Evolutionary conservation across 2,329 filamentous ascomycete genomes (phyloP).

Genomic region (Dactylonectria macrodidyma): DNA sequence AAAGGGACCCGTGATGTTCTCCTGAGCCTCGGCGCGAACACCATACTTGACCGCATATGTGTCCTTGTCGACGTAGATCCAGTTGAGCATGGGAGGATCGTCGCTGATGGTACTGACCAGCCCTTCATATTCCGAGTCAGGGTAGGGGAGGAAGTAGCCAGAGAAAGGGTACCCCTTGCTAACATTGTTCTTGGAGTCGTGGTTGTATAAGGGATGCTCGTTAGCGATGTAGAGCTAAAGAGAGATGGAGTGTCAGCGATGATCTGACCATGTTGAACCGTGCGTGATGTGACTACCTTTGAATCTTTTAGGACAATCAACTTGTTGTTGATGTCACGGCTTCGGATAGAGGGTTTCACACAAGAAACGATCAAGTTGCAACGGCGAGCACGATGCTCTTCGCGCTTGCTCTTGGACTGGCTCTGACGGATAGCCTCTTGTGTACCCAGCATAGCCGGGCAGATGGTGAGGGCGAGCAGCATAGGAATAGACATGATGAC

Average conservation of each 20-base stretch:
- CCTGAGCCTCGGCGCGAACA: slow-evolving; percentile 58
- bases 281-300: slow-evolving; percentile 46
- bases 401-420: slow-evolving; percentile 60
- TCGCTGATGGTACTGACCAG: slow-evolving; percentile 65
- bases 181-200: slow-evolving; percentile 56
- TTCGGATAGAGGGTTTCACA: slow-evolving; percentile 61
- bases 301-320: slow-evolving; percentile 62
- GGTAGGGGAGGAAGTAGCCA: slow-evolving; percentile 72
- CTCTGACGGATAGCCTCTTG: slow-evolving; percentile 63
- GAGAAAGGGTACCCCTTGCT: slow-evolving; percentile 68
- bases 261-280: neutral
- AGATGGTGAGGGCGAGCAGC: slow-evolving; percentile 48
- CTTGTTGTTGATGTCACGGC: slow-evolving; percentile 60
- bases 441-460: slow-evolving; percentile 59
- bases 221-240: slow-evolving; percentile 49
- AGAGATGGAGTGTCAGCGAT: slow-evolving; percentile 7
- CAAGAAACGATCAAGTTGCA: slow-evolving; percentile 64
- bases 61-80: slow-evolving; percentile 63
- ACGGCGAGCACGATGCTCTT: slow-evolving; percentile 64
- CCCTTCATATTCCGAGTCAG: slow-evolving; percentile 63
- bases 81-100: slow-evolving; percentile 65
- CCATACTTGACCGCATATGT: slow-evolving; percentile 65
- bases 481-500: slow-evolving; percentile 50
- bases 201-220: slow-evolving; percentile 46
- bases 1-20: slow-evolving; percentile 62